phyloP scores from a whole-genome alignment of 2,329 filamentous ascomycete species.

The Scedosporium apiospermum region DNA sequence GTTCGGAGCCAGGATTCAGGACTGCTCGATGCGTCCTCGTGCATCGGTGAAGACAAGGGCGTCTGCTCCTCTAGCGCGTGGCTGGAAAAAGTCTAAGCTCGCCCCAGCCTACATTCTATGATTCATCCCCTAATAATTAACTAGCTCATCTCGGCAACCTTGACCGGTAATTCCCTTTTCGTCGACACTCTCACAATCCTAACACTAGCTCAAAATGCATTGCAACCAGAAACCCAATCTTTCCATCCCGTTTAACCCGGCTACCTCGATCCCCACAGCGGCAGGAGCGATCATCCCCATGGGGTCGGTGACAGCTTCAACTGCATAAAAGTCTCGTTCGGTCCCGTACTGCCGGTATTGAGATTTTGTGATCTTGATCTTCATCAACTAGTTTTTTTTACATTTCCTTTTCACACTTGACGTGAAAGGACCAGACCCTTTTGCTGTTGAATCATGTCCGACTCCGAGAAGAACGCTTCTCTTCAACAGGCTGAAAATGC shows the following conservation, averaged over 20 bases:
- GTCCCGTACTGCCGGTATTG: background rate
- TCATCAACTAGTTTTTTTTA: background rate
- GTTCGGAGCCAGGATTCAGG: background rate
- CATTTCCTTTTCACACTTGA: no score
- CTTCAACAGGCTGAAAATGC: constrained; percentile 8
- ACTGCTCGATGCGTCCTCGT: background rate
- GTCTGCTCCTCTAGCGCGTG: background rate
- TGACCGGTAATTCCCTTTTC: background rate
- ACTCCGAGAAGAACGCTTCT: constrained; percentile 11
- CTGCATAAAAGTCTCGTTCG: constrained; percentile 1
- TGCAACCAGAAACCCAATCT: background rate
- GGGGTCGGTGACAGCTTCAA: background rate
- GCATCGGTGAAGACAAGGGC: background rate
- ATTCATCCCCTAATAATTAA: background rate
- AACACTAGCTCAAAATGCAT: background rate
- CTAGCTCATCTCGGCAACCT: background rate
- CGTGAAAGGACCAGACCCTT: background rate
- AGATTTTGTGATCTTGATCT: background rate
- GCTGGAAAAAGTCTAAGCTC: no score
- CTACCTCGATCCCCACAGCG: background rate
- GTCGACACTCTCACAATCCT: background rate
- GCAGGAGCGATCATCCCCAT: background rate
- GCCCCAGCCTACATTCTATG: background rate
- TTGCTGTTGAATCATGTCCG: constrained; percentile 6
- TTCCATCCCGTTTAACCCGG: background rate